phyloP scores from a whole-genome alignment of 2,329 filamentous ascomycete species.

The Scedosporium aurantiacum region DNA sequence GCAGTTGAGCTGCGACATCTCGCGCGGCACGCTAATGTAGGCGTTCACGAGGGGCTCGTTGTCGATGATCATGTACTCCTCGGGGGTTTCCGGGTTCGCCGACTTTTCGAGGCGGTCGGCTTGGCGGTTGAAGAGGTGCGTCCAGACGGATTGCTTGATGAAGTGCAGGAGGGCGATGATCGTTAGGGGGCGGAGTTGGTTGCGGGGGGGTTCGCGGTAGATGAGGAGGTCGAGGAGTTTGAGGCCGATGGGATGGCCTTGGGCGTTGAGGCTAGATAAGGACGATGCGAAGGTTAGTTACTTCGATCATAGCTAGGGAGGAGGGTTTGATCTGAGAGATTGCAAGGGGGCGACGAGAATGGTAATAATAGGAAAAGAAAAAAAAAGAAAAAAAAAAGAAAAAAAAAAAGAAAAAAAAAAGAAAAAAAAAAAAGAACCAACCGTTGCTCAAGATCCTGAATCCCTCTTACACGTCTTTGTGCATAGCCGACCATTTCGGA shows the following conservation, averaged over 20 bases:
- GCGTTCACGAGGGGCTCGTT: slow-evolving; percentile 95
- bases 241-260: slow-evolving; percentile 88
- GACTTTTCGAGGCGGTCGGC: slow-evolving; percentile 90
- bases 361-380: neutral
- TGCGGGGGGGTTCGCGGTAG: slow-evolving; percentile 62
- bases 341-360: neutral
- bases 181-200: slow-evolving; percentile 67
- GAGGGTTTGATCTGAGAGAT: neutral
- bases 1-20: slow-evolving; percentile 95
- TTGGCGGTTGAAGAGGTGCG: slow-evolving; percentile 79
- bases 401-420: neutral
- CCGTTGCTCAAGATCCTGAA: slow-evolving; percentile 88
- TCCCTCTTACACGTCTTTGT: slow-evolving; percentile 78
- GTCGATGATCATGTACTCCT: slow-evolving; percentile 98
- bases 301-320: slow-evolving; percentile 5
- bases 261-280: slow-evolving; percentile 62
- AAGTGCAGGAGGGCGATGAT: slow-evolving; percentile 90
- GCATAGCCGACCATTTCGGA: slow-evolving; percentile 95
- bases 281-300: neutral
- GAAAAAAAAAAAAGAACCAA: slow-evolving; percentile 25
- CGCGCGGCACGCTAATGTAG: slow-evolving; percentile 83
- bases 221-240: slow-evolving; percentile 92
- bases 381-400: neutral
- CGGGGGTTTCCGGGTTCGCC: slow-evolving; percentile 66
- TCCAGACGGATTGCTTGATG: slow-evolving; percentile 86